Base-by-base conservation (phyloP, 208 protist species). In the Herpetomonas samuelpessoai region DNA sequence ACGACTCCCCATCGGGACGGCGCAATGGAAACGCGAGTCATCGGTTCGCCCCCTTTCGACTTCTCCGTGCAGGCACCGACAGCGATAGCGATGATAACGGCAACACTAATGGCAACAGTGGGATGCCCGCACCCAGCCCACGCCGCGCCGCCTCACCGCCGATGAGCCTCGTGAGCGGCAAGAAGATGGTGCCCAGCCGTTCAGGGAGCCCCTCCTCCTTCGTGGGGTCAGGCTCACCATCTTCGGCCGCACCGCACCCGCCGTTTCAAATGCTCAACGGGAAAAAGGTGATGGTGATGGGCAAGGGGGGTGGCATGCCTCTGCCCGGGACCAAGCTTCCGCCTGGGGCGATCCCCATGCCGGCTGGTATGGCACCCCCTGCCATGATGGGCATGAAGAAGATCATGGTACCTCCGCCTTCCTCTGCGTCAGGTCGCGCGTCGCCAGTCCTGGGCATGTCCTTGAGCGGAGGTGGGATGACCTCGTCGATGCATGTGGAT, bases 261-360 rank as follows among this genome's bases (percentile, higher is more conserved):
- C 57, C 57, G 30, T 74, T 71, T 27, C 46, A 62, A 3, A 28
- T 64, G 14, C 28, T 71, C 22, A 62, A 71, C 16, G 73, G 67
- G 4, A 65, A 76, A 30, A 70, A 70, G 47, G 48, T 76, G 16
- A 58, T 76, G 55, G 10, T 76, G 38, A 41, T 41, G 35, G 35
- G 35, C 35, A 41, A 41, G 35, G 35, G 35, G 9, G 35, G 35
- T 6, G n/a, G n/a, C n/a, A n/a, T n/a, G n/a, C n/a, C n/a, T n/a
- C 68, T 62, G 24, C 68, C 68, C 2, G 68, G 68, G 9, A 39
- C 50, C n/a, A 74, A 49, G 55, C 14, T 56, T 19, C 45, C 12
- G 16, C 6, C 27, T 21, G 53, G 53, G 0, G 0, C 9, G 7
- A 2, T 4, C 3, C 18, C 51, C 12, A 25, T 3, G 12, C 27